Base-by-base conservation (phyloP, 768 basidiomycete genomes). In the Pisolithus tinctorius region DNA sequence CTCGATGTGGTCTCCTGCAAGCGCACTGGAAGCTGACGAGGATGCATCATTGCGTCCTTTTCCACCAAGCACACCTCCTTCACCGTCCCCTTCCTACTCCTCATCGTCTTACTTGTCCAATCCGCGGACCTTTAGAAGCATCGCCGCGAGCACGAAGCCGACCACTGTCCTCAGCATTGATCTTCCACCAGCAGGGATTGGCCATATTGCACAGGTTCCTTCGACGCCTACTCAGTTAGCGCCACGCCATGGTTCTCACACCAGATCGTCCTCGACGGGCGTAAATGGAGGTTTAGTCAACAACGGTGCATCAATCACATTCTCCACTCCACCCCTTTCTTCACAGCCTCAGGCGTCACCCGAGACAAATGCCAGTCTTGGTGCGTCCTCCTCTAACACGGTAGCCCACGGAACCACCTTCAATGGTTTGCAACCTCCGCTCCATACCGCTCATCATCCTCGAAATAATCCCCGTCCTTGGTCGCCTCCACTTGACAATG, bases 401-500 rank as follows among this genome's bases (percentile, higher is more conserved):
- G 66, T 64, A 30, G 62, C 58, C 40, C 59, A 67, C 43, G 68
- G 60, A 51, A 54, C 57, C 47, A 55, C 61, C 20, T 56, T 56
- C 8, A 63, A 66, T 52, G 60, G 64, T 29, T 55, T 86, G 16
- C 90, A 93, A 63, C 90, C 91, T 8, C 95, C 94, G 0, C 77
- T 87, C 34, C 92, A 95, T 64, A 92, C 93, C 0, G 72, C 80
- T n/a, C 92, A 91, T 49, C 93, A 97, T 69, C 94, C 95, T 9
- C 82, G 93, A 43, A 91, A 96, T 67, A 99, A 99, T 63, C 95
- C 95, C 1, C 83, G 89, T 23, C 95, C 96, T 23, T 86, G 87
- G 14, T 90, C 90, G 6, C 87, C 91, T 20, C 94, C 95, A 1
- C 74, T 82, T 42, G 93, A 94, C 62, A 93, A 98, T 62, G 95